Percentiles rank a stretch among this genome's conserved stretches.
Conservation (phyloP, 1,139 yeast genomes). For the Geotrichum restrictum region DNA sequence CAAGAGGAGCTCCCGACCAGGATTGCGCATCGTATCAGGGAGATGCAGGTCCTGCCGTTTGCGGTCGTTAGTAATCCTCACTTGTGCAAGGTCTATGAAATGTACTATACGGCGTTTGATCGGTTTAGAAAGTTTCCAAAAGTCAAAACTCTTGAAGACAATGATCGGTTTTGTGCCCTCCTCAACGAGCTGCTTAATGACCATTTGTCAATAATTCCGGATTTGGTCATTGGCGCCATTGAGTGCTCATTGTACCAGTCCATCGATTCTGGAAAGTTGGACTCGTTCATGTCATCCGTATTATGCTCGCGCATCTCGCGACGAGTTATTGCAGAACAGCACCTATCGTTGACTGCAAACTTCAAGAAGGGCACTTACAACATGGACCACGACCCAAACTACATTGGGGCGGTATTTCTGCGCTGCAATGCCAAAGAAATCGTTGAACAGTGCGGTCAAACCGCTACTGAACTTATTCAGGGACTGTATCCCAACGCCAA, state of each 20-base stretch:
- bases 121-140: conserved; percentile 69
- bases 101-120: conserved; percentile 83
- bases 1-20: conserved; percentile 79
- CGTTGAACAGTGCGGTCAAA: conserved; percentile 53
- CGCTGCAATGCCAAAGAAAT: conserved; percentile 73
- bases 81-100: conserved; percentile 79
- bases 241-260: conserved; percentile 67
- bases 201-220: conserved; percentile 77
- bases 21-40: conserved; percentile 72
- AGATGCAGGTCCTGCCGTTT: conserved; percentile 77
- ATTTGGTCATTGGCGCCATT: conserved; percentile 86
- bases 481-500: conserved; percentile 48
- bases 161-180: conserved; percentile 63
- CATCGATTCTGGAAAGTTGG: conserved; percentile 61
- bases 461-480: conserved; percentile 43
- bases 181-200: conserved; percentile 61
- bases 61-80: conserved; percentile 82
- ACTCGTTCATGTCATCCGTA: conserved; percentile 68
- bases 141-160: conserved; percentile 66
- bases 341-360: conserved; percentile 68
- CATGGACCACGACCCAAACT: conserved; percentile 50
- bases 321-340: conserved; percentile 87
- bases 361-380: conserved; percentile 41
- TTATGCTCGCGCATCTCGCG: conserved; percentile 83
- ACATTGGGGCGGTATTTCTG: conserved; percentile 82